Conservation (phyloP, 2,329 filamentous ascomycete genomes). For the Diaporthe citrichinensis region DNA sequence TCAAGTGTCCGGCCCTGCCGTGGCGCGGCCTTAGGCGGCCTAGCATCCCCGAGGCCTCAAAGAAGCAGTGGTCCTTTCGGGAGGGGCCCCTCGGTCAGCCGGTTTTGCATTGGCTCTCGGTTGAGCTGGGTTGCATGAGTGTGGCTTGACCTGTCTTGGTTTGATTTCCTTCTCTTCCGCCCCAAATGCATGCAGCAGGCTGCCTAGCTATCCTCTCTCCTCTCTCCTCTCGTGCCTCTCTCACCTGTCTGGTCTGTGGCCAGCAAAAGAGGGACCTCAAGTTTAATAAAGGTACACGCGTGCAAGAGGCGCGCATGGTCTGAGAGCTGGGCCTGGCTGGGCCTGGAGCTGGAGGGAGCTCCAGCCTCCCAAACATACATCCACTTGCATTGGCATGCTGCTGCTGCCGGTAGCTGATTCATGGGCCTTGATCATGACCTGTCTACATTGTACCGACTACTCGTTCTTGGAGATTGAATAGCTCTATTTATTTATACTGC, state of each 20-base stretch:
- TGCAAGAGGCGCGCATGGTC: neutral
- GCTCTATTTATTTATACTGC: neutral
- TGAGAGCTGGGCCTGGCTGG: slow-evolving; percentile 4
- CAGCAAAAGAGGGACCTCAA: neutral
- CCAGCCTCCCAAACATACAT: neutral
- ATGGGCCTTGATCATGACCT: neutral
- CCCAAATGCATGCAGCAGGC: no score
- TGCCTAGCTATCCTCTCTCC: no score
- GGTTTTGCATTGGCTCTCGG: neutral
- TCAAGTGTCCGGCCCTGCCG: slow-evolving; percentile 20
- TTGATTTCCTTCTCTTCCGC: neutral
- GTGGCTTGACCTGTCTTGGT: neutral
- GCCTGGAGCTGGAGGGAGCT: neutral
- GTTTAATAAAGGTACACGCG: neutral
- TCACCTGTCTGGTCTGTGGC: neutral
- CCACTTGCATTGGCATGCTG: neutral
- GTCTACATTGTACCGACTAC: no score
- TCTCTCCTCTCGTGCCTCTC: no score
- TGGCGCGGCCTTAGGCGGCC: slow-evolving; percentile 17
- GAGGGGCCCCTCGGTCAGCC: slow-evolving; percentile 1
- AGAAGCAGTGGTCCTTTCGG: neutral
- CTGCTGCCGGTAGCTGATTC: slow-evolving; percentile 29
- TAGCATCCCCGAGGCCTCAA: slow-evolving; percentile 8
- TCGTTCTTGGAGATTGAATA: neutral
- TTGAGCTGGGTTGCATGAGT: neutral